Evolutionary conservation across 352 stramenopile species (phyloP).

Genomic region (Phytophthora capsici): DNA sequence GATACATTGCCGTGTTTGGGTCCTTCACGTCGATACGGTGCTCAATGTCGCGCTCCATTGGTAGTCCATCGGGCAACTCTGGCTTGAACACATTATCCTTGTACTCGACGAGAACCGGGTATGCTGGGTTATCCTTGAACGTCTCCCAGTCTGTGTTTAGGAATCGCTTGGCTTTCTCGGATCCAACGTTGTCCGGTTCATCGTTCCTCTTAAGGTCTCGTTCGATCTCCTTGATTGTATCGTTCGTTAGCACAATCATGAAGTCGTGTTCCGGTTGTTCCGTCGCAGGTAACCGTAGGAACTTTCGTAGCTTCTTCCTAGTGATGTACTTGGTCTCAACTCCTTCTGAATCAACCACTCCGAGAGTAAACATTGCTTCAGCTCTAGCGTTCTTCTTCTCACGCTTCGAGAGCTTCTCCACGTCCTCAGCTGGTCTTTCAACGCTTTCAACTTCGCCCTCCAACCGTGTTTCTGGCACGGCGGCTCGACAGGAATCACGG

Average conservation of each 20-base stretch:
- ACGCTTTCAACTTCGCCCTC: constrained; percentile 2
- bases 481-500: constrained; percentile 19
- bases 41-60: constrained; percentile 10
- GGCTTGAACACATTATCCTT: constrained; percentile 18
- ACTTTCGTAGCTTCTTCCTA: constrained; percentile 25
- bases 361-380: no score
- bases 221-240: constrained; percentile 13
- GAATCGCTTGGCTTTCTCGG: constrained; percentile 15
- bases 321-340: constrained; percentile 28
- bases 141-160: constrained; percentile 13
- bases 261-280: constrained; percentile 11
- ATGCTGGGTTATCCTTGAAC: neutral
- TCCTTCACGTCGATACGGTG: no score
- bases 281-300: constrained; percentile 16
- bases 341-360: constrained; percentile 12
- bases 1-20: no score
- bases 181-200: constrained; percentile 10
- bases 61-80: constrained; percentile 14
- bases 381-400: constrained; percentile 15
- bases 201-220: neutral
- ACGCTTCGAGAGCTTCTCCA: constrained; percentile 7
- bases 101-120: constrained; percentile 6
- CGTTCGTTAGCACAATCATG: constrained; percentile 21
- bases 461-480: constrained; percentile 12
- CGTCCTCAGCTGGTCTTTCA: constrained; percentile 12